Percentiles rank a stretch among this genome's conserved stretches.
Evolutionary conservation across 2,329 filamentous ascomycete genomes (phyloP).

Genomic region (Sarocladium oryzae): DNA sequence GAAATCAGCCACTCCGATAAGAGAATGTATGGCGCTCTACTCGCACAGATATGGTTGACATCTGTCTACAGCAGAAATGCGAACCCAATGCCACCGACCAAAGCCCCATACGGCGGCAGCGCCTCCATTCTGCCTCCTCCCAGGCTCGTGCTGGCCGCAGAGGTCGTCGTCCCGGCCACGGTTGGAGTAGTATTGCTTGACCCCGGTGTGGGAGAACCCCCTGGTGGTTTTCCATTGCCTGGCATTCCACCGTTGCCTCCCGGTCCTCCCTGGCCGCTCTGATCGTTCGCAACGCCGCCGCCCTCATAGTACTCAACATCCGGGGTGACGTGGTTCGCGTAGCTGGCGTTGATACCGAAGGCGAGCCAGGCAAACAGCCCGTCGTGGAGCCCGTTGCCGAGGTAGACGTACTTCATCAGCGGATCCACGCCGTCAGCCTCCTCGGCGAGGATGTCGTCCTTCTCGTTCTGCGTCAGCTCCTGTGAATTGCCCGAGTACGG

Average conservation of each 20-base stretch:
- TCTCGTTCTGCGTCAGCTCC: slow-evolving; percentile 41
- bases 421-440: slow-evolving; percentile 46
- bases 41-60: too few species aligned
- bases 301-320: slow-evolving; percentile 24
- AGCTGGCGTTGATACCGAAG: slow-evolving; percentile 34
- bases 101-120: neutral
- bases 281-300: slow-evolving; percentile 27
- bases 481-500: slow-evolving; percentile 44
- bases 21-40: too few species aligned
- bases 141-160: neutral
- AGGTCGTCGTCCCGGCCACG: too few species aligned
- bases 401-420: slow-evolving; percentile 49
- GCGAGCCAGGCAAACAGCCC: slow-evolving; percentile 51
- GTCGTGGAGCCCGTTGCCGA: slow-evolving; percentile 45
- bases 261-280: neutral
- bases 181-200: too few species aligned
- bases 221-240: neutral
- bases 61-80: too few species aligned
- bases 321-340: slow-evolving; percentile 23
- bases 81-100: too few species aligned
- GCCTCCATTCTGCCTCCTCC: neutral
- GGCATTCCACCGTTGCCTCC: neutral
- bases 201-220: neutral
- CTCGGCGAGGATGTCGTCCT: slow-evolving; percentile 41
- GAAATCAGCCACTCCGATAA: too few species aligned